These are phyloP conservation scores for Purshia tridentata DNA, from an alignment of 306 rosid genomes.

Conservation along the genomic window DNA sequence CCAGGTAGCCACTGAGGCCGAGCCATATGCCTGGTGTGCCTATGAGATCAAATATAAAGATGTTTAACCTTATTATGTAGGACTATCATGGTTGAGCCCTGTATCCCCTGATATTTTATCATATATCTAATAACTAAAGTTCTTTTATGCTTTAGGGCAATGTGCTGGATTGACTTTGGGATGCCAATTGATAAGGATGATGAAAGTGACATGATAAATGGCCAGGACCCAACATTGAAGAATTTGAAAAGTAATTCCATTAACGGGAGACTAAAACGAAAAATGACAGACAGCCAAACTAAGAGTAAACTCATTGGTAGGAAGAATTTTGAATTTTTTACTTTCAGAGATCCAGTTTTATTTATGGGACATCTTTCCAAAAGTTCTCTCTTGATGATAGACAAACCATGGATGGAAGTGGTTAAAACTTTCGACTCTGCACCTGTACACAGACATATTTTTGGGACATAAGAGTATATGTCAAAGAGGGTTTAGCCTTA, in stretches of 20 bases:
- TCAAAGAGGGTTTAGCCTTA: constrained; percentile 36
- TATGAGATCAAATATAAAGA: background rate
- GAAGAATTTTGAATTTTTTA: constrained; percentile 65
- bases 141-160: constrained; percentile 60
- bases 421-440: constrained; percentile 63
- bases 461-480: constrained; percentile 50
- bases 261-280: constrained; percentile 54
- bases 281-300: constrained; percentile 38
- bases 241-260: constrained; percentile 41
- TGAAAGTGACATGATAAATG: constrained; percentile 44
- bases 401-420: constrained; percentile 92
- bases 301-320: constrained; percentile 35
- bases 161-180: constrained; percentile 90
- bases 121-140: constrained; percentile 30
- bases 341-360: constrained; percentile 66
- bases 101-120: background rate
- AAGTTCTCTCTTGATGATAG: constrained; percentile 63
- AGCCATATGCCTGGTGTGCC: constrained; percentile 1
- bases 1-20: background rate
- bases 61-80: background rate
- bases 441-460: constrained; percentile 92
- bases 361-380: constrained; percentile 69
- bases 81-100: background rate
- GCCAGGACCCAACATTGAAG: constrained; percentile 47
- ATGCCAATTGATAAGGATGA: constrained; percentile 71